Evolutionary conservation across 208 protist species (phyloP).

Genomic region (Trypanosoma grayi): DNA sequence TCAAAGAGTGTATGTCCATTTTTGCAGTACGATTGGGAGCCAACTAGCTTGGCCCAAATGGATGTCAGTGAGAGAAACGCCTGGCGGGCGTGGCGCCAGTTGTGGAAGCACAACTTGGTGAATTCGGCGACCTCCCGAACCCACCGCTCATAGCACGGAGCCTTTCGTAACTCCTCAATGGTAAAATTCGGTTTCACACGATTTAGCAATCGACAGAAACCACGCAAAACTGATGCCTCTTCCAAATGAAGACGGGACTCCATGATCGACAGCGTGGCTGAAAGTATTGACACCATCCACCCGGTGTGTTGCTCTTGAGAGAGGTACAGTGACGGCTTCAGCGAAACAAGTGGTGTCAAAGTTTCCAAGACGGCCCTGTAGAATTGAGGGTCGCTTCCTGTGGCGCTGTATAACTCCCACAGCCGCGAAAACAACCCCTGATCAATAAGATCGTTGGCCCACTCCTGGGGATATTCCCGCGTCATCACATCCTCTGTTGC

Average conservation of each 20-base stretch:
- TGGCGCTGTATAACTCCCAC: slow-evolving; percentile 28
- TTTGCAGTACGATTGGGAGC: slow-evolving; percentile 25
- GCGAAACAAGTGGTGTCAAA: slow-evolving; percentile 23
- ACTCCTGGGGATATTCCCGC: slow-evolving; percentile 23
- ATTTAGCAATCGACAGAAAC: slow-evolving; percentile 52
- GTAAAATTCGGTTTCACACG: slow-evolving; percentile 58
- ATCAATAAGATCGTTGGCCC: slow-evolving; percentile 26
- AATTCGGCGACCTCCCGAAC: slow-evolving; percentile 32
- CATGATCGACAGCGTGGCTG: slow-evolving; percentile 54
- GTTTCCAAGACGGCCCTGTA: slow-evolving; percentile 24
- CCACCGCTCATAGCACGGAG: slow-evolving; percentile 24
- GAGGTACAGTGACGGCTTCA: slow-evolving; percentile 29
- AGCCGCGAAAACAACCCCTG: slow-evolving; percentile 23
- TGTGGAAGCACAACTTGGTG: slow-evolving; percentile 26
- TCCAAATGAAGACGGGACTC: slow-evolving; percentile 38
- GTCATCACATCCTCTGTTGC: slow-evolving; percentile 21
- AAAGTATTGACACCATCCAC: slow-evolving; percentile 45
- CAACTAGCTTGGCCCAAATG: slow-evolving; percentile 29
- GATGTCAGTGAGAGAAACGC: slow-evolving; percentile 28
- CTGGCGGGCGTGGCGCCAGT: slow-evolving; percentile 26
- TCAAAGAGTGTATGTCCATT: slow-evolving; percentile 23
- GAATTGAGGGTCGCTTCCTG: slow-evolving; percentile 1
- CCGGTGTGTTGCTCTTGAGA: slow-evolving; percentile 13
- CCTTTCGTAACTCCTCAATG: slow-evolving; percentile 43
- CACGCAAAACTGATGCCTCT: slow-evolving; percentile 18